Evolutionary conservation across 768 basidiomycete species (phyloP).

Genomic region (Mycena capillaripes): DNA sequence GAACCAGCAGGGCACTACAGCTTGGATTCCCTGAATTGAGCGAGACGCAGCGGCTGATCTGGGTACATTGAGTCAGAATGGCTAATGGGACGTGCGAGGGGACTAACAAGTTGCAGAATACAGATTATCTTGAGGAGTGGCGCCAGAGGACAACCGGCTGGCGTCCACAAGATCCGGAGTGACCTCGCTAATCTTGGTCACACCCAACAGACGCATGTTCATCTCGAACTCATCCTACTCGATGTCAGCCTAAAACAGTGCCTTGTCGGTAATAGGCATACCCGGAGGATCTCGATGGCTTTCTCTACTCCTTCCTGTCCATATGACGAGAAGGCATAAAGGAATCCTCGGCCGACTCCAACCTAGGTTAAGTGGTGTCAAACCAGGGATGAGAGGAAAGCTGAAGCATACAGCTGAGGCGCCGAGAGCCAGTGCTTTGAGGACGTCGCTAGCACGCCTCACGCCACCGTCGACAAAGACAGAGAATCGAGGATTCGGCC

Average conservation of each 20-base stretch:
- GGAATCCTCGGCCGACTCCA: constrained; percentile 87
- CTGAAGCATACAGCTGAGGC: constrained; percentile 66
- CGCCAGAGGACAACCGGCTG: constrained; percentile 56
- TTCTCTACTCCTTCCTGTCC: constrained; percentile 89
- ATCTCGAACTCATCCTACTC: constrained; percentile 95
- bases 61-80: not conserved
- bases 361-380: constrained; percentile 59
- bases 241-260: not conserved
- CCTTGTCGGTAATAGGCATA: constrained; percentile 45
- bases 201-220: constrained; percentile 94
- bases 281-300: constrained; percentile 84
- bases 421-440: constrained; percentile 86
- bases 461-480: constrained; percentile 85
- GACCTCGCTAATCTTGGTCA: constrained; percentile 81
- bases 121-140: constrained; percentile 45
- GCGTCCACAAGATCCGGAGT: constrained; percentile 92
- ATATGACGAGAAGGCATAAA: constrained; percentile 92
- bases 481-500: constrained; percentile 77
- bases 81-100: not conserved
- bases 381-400: constrained; percentile 50
- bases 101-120: constrained; percentile 50
- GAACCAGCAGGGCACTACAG: not conserved
- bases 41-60: constrained; percentile 49
- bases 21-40: constrained; percentile 37
- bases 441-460: constrained; percentile 83